phyloP scores from a whole-genome alignment of 1,139 yeast genomes.

The Taphrina confusa region DNA sequence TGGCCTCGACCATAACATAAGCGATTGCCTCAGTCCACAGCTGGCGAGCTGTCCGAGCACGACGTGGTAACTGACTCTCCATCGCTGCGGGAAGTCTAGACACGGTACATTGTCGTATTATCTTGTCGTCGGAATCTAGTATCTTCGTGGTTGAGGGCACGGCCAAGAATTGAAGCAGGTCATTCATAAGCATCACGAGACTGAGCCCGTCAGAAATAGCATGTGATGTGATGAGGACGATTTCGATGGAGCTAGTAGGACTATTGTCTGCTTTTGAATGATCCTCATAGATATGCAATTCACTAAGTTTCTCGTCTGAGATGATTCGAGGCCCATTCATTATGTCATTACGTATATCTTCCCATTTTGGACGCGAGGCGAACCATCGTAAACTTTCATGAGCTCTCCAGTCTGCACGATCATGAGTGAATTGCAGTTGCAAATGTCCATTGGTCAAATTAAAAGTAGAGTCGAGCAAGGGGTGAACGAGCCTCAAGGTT shows the following conservation, averaged over 20 bases:
- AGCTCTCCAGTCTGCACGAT: slow-evolving; percentile 1
- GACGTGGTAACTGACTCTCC: slow-evolving; percentile 20
- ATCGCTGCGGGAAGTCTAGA: slow-evolving; percentile 17
- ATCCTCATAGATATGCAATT: slow-evolving; percentile 1
- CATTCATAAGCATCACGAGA: slow-evolving; percentile 8
- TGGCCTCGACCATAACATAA: slow-evolving; percentile 4
- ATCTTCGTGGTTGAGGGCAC: not conserved
- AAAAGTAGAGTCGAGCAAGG: slow-evolving; percentile 11
- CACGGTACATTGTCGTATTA: not conserved
- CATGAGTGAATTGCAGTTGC: not conserved
- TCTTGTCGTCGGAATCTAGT: not conserved
- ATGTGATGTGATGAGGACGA: slow-evolving; percentile 9
- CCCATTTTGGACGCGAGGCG: slow-evolving; percentile 8
- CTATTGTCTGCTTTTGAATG: not conserved
- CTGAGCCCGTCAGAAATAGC: slow-evolving; percentile 26
- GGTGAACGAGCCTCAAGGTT: slow-evolving; percentile 1
- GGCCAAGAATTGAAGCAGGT: slow-evolving; percentile 7
- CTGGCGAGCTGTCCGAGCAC: not conserved
- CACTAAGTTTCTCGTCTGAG: slow-evolving; percentile 8
- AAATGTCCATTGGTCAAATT: not conserved
- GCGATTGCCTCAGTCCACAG: slow-evolving; percentile 21
- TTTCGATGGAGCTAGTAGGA: not conserved
- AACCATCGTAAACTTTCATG: not conserved
- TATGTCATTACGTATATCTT: slow-evolving; percentile 5
- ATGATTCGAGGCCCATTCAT: slow-evolving; percentile 24